Conservation (phyloP, 1,284 basidiomycete genomes). For the Anthracocystis panici-leucophaei region DNA sequence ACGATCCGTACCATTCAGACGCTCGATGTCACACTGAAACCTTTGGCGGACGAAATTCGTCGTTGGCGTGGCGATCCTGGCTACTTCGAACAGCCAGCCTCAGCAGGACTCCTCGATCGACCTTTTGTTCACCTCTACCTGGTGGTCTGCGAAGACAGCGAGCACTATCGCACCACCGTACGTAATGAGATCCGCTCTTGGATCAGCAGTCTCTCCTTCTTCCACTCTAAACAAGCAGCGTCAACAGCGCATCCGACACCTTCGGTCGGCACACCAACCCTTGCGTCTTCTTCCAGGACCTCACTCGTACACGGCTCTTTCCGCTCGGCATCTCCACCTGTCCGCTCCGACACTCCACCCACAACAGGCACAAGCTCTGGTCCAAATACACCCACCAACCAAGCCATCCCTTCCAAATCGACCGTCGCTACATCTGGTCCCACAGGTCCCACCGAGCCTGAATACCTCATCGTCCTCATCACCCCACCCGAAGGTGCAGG, state of each 20-base stretch:
- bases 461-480: conserved; percentile 67
- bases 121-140: conserved; percentile 66
- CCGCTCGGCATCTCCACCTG: conserved; percentile 34
- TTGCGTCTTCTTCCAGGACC: conserved; percentile 25
- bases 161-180: conserved; percentile 64
- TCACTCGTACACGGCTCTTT: conserved; percentile 39
- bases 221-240: conserved; percentile 29
- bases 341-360: conserved; percentile 34
- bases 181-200: conserved; percentile 66
- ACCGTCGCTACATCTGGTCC: neutral
- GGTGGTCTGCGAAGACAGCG: conserved; percentile 66
- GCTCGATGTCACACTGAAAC: conserved; percentile 53
- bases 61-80: conserved; percentile 50
- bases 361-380: conserved; percentile 21
- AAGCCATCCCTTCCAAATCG: conserved; percentile 10
- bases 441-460: conserved; percentile 44
- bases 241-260: conserved; percentile 8
- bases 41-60: conserved; percentile 49
- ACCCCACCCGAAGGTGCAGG: conserved; percentile 53
- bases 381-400: conserved; percentile 41
- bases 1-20: conserved; percentile 60
- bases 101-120: conserved; percentile 47
- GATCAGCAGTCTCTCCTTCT: conserved; percentile 61
- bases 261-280: conserved; percentile 17
- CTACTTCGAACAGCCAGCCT: conserved; percentile 51